Conservation (phyloP, 192 early-diverging fungal genomes). For the Umbelopsis sp. region DNA sequence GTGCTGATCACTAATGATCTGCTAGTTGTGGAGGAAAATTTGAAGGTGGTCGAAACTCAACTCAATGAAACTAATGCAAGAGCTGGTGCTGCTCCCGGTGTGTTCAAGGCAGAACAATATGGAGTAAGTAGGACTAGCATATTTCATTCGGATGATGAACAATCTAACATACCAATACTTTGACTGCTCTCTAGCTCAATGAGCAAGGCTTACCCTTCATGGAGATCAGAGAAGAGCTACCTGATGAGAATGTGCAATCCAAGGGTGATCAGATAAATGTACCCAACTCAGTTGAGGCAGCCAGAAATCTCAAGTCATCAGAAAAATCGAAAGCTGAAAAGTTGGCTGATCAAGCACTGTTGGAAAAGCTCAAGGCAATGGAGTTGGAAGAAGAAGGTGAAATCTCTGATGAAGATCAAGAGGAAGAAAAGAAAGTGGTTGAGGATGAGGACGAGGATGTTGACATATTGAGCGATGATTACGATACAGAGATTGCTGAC, state of each 20-base stretch:
- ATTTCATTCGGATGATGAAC: no score
- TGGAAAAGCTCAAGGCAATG: conserved; percentile 59
- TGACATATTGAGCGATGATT: conserved; percentile 47
- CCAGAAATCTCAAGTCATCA: background rate
- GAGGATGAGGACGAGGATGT: conserved; percentile 44
- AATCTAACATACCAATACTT: background rate
- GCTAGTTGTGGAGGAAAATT: conserved; percentile 51
- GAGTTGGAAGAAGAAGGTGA: conserved; percentile 72
- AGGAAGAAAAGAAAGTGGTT: conserved; percentile 23
- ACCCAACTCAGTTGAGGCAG: background rate
- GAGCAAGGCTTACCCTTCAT: conserved; percentile 79
- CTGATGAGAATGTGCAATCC: conserved; percentile 48
- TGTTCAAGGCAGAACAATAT: conserved; percentile 19
- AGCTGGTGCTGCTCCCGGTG: conserved; percentile 14
- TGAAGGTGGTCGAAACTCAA: conserved; percentile 49
- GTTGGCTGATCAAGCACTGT: conserved; percentile 50
- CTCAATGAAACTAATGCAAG: conserved; percentile 42
- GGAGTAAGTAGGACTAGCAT: background rate
- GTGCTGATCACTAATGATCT: background rate
- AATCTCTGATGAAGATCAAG: conserved; percentile 39
- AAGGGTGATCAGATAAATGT: background rate
- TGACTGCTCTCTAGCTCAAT: conserved; percentile 51
- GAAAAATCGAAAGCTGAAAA: conserved; percentile 24
- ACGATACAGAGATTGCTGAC: conserved; percentile 40
- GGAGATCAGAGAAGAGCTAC: conserved; percentile 67